Base-by-base conservation (phyloP, 352 stramenopile genomes). In the Globisporangium splendens region DNA sequence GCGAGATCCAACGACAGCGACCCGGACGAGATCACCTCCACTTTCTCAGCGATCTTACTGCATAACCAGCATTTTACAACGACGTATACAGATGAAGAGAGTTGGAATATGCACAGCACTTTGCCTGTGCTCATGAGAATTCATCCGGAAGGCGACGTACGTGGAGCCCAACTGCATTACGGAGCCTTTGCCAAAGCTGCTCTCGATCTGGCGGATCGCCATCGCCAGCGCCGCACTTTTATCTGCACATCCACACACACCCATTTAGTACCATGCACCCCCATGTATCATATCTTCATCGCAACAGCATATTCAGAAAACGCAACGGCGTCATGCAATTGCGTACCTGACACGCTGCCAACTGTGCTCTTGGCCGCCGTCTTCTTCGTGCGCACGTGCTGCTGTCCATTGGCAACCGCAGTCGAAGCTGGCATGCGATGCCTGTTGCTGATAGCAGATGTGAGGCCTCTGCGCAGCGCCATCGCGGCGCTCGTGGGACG, bases 91-190 rank as follows among this genome's bases (percentile, higher is more conserved):
- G n/a, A n/a, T n/a, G n/a, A n/a, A n/a, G n/a, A n/a, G n/a, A n/a
- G n/a, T n/a, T n/a, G n/a, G n/a, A n/a, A n/a, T n/a, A n/a, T n/a
- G n/a, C 18, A 38, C 18, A 41, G 38, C 35, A 3, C 35, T 13
- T 41, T 12, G 7, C 35, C 7, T 41, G 35, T 41, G 7, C 7
- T 7, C 35, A 41, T 41, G 35, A n/a, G n/a, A n/a, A 5, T 31
- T 31, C 2, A 31, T 31, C 24, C 24, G 2, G 24, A 2, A 31
- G 5, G 5, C 24, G 24, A 33, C 64, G 18, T 83, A 84, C 69
- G 88, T 94, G 28, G 97, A 95, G 5, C 96, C 97, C 21, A 99
- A 73, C 58, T 98, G 95, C 73, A 99, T 97, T 49, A 99, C 96
- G 0, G 91, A 88, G n/a, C 97, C 97, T 51, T 97, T 94, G 53